Conservation (phyloP, 2,329 filamentous ascomycete species). For the Pochonia chlamydosporia region DNA sequence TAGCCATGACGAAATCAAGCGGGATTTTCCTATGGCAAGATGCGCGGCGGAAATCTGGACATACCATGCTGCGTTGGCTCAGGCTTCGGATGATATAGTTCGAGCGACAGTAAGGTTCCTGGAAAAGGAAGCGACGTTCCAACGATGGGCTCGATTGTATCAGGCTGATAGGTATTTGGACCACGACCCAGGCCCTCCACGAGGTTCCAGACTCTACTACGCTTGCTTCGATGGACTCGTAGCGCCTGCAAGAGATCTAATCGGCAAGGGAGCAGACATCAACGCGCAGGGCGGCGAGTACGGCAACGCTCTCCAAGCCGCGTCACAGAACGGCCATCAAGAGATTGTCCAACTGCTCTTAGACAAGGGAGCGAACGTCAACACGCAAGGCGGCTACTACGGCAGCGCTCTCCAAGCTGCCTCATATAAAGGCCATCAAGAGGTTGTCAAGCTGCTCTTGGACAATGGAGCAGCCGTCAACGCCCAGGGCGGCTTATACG, state of each 20-base stretch:
- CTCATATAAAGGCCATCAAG: background rate
- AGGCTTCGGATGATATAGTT: slow-evolving; percentile 6
- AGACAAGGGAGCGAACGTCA: slow-evolving; percentile 9
- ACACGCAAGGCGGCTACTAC: slow-evolving; percentile 4
- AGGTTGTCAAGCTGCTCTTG: too few species aligned
- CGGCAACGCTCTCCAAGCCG: background rate
- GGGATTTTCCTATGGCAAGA: slow-evolving; percentile 13
- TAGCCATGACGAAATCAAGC: slow-evolving; percentile 1
- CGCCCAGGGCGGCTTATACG: too few species aligned
- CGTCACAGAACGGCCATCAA: background rate
- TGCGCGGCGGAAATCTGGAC: slow-evolving; percentile 16
- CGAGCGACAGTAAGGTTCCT: slow-evolving; percentile 9
- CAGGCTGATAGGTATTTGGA: background rate
- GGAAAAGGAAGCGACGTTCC: slow-evolving; percentile 8
- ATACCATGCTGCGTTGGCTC: slow-evolving; percentile 4
- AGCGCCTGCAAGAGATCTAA: slow-evolving; percentile 5
- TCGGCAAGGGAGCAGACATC: background rate
- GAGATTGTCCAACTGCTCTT: slow-evolving; percentile 2
- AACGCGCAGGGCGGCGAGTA: background rate
- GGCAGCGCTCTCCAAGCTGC: slow-evolving; percentile 8
- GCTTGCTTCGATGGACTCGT: slow-evolving; percentile 9
- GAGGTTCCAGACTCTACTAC: slow-evolving; percentile 11
- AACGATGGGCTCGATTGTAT: slow-evolving; percentile 11
- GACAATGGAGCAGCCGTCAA: too few species aligned
- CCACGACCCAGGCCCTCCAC: slow-evolving; percentile 4